phyloP scores from a whole-genome alignment of 2,329 filamentous ascomycete species.

The Sclerotinia trifoliorum region DNA sequence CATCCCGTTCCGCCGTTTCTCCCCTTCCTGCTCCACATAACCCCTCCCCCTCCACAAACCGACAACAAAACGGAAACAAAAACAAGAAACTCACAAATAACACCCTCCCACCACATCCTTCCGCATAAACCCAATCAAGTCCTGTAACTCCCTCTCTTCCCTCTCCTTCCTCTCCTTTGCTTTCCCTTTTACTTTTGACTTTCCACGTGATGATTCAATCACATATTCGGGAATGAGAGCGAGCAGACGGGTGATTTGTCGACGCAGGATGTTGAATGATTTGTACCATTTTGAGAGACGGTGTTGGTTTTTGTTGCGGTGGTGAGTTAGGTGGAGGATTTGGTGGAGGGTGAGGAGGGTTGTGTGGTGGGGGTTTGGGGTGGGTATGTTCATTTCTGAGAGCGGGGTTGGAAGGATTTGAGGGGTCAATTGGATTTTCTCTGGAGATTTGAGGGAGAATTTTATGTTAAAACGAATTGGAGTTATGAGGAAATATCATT shows the following conservation, averaged over 20 bases:
- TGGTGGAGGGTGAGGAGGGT: conserved; percentile 42
- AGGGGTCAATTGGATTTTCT: neutral
- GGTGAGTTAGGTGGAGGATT: conserved; percentile 70
- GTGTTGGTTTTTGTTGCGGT: conserved; percentile 92
- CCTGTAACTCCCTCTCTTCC: conserved; percentile 23
- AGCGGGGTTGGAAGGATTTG: too few species aligned
- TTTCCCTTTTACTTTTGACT: conserved; percentile 24
- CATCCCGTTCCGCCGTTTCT: too few species aligned
- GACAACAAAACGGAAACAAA: conserved; percentile 38
- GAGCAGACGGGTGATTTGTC: conserved; percentile 58
- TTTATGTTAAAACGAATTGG: neutral
- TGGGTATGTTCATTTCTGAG: neutral
- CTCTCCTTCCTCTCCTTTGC: conserved; percentile 37
- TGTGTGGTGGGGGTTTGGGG: conserved; percentile 14
- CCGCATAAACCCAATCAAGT: conserved; percentile 44
- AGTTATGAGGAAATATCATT: neutral
- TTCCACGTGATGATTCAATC: conserved; percentile 16
- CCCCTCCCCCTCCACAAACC: too few species aligned
- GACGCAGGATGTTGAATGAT: conserved; percentile 67
- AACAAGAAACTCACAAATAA: conserved; percentile 45
- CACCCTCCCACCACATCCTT: conserved; percentile 44
- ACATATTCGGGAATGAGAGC: conserved; percentile 14
- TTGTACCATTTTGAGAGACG: conserved; percentile 79
- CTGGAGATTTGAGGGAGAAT: neutral
- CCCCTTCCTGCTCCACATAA: too few species aligned